Evolutionary conservation across 495 filamentous ascomycete species (phyloP).

Genomic region (Physcia stellaris): DNA sequence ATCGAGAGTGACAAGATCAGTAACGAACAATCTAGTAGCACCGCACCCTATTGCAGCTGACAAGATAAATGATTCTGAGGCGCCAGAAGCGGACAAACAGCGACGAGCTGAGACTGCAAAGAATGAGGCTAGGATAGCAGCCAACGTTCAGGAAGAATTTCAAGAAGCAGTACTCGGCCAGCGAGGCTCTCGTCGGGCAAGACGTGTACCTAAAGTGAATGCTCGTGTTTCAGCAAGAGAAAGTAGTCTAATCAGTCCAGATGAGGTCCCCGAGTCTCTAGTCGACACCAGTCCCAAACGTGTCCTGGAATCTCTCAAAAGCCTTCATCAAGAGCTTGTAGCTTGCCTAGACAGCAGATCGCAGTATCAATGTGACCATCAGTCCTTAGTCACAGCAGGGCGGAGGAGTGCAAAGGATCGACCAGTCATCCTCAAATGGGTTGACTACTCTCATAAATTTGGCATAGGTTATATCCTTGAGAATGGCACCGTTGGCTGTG

Average conservation of each 20-base stretch:
- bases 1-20: too few species aligned
- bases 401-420: constrained; percentile 2
- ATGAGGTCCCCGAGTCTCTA: constrained; percentile 33
- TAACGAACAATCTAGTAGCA: too few species aligned
- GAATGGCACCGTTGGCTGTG: constrained; percentile 71
- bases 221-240: too few species aligned
- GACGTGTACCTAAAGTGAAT: too few species aligned
- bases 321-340: too few species aligned
- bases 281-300: constrained; percentile 36
- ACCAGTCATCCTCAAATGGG: constrained; percentile 65
- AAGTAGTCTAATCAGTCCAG: constrained; percentile 29
- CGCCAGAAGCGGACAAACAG: constrained; percentile 9
- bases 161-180: too few species aligned
- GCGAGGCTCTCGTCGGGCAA: too few species aligned
- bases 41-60: too few species aligned
- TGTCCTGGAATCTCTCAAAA: constrained; percentile 33
- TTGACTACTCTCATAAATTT: constrained; percentile 88
- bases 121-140: constrained; percentile 15
- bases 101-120: constrained; percentile 10
- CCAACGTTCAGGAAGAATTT: constrained; percentile 16
- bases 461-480: constrained; percentile 76
- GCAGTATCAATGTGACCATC: too few species aligned
- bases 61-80: constrained; percentile 6
- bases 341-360: too few species aligned
- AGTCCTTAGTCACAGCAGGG: too few species aligned